Percentiles rank a stretch among this genome's conserved stretches.
These are phyloP conservation scores for Leccinellum albellum DNA, from an alignment of 768 basidiomycete genomes.

Conservation along the genomic window DNA sequence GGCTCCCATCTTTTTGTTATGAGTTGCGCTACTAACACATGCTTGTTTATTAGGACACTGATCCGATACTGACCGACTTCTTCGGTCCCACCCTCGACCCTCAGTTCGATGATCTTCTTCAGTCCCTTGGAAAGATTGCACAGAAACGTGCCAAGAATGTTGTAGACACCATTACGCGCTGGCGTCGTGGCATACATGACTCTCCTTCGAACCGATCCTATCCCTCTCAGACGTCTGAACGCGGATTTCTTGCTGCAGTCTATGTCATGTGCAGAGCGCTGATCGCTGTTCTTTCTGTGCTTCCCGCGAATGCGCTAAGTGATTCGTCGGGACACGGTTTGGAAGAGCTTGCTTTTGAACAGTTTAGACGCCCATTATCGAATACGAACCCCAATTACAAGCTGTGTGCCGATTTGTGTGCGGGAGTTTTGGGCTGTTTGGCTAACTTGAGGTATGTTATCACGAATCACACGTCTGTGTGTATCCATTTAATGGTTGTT, in stretches of 20 bases:
- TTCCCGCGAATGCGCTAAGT: slow-evolving; percentile 74
- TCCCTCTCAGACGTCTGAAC: slow-evolving; percentile 44
- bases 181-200: slow-evolving; percentile 76
- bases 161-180: slow-evolving; percentile 82
- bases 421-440: slow-evolving; percentile 78
- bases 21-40: neutral
- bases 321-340: slow-evolving; percentile 74
- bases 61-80: slow-evolving; percentile 59
- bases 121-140: slow-evolving; percentile 80
- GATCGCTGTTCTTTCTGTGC: slow-evolving; percentile 66
- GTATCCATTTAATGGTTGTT: neutral
- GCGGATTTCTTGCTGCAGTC: slow-evolving; percentile 76
- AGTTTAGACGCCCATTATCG: slow-evolving; percentile 65
- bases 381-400: slow-evolving; percentile 72
- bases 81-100: slow-evolving; percentile 73
- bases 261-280: slow-evolving; percentile 90
- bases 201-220: slow-evolving; percentile 38
- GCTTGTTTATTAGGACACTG: slow-evolving; percentile 51
- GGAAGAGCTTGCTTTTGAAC: slow-evolving; percentile 88
- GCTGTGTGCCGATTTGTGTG: slow-evolving; percentile 78
- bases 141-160: slow-evolving; percentile 82
- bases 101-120: slow-evolving; percentile 81
- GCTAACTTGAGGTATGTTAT: slow-evolving; percentile 68
- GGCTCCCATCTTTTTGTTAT: neutral
- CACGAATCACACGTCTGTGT: neutral